A percentile compares a stretch with the other conserved stretches of the same genome.
phyloP scores from a whole-genome alignment of 139 green algal species.

The Haematococcus lacustris region DNA sequence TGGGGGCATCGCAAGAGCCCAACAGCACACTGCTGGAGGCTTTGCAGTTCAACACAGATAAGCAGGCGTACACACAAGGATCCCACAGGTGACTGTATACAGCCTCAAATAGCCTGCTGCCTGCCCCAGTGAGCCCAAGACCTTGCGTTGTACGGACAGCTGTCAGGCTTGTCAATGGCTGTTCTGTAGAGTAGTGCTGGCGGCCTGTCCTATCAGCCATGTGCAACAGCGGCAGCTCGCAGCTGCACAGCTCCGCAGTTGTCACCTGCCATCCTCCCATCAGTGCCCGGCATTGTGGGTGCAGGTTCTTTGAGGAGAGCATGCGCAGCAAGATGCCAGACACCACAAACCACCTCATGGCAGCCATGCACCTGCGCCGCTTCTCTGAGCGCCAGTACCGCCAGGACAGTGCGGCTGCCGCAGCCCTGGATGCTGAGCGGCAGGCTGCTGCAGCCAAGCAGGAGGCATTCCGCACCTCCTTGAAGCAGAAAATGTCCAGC shows the following conservation, averaged over 20 bases:
- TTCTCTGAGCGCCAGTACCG: conserved; percentile 34
- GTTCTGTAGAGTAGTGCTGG: too few relatives aligned
- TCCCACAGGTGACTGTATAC: too few relatives aligned
- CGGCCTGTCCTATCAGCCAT: too few relatives aligned
- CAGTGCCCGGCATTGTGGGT: too few relatives aligned
- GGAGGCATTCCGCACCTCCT: not conserved
- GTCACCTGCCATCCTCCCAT: too few relatives aligned
- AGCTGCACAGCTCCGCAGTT: too few relatives aligned
- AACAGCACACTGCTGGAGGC: conserved; percentile 47
- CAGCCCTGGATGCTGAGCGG: conserved; percentile 7
- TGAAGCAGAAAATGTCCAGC: too few relatives aligned
- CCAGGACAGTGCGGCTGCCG: conserved; percentile 8
- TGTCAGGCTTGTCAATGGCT: too few relatives aligned
- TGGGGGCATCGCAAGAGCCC: conserved; percentile 25
- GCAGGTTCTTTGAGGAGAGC: conserved; percentile 58
- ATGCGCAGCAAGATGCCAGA: conserved; percentile 32
- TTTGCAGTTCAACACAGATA: conserved; percentile 32
- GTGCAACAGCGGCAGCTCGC: too few relatives aligned
- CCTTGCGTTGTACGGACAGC: too few relatives aligned
- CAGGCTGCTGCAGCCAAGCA: not conserved
- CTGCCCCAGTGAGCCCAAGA: too few relatives aligned
- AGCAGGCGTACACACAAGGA: conserved; percentile 26
- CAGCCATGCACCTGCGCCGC: conserved; percentile 45
- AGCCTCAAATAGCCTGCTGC: too few relatives aligned
- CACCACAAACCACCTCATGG: conserved; percentile 48